Conservation (phyloP, 345 rosid genomes). For the Physaria fendleri region DNA sequence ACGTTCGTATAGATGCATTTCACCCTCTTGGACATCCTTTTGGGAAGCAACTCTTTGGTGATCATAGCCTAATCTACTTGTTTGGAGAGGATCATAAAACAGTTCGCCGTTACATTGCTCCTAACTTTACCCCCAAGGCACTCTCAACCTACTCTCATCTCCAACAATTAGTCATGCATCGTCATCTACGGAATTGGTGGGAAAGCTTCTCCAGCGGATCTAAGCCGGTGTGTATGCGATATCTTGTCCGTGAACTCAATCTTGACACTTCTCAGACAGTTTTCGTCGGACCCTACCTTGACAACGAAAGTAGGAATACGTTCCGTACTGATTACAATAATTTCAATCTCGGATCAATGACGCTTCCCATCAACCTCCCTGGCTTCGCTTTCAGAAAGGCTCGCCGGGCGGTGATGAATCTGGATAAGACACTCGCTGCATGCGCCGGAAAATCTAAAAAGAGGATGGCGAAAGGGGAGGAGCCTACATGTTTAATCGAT, state of each 20-base stretch:
- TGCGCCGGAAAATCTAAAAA: conserved; percentile 48
- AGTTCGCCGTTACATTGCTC: conserved; percentile 71
- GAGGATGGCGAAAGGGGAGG: conserved; percentile 42
- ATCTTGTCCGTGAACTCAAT: conserved; percentile 60
- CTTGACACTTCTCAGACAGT: conserved; percentile 87
- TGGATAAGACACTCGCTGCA: conserved; percentile 36
- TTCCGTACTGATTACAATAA: conserved; percentile 57
- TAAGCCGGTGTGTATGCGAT: conserved; percentile 31
- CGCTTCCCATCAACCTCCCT: conserved; percentile 61
- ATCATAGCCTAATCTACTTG: conserved; percentile 73
- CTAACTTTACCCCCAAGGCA: conserved; percentile 70
- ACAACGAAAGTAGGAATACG: conserved; percentile 24
- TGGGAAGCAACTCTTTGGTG: conserved; percentile 77
- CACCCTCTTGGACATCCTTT: conserved; percentile 68
- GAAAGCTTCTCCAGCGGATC: conserved; percentile 17
- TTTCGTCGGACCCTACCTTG: conserved; percentile 64
- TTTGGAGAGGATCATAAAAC: conserved; percentile 75
- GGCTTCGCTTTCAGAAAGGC: conserved; percentile 72
- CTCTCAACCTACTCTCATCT: conserved; percentile 57
- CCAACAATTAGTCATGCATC: conserved; percentile 62
- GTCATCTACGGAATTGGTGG: conserved; percentile 54
- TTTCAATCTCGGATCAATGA: conserved; percentile 67
- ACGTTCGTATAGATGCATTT: conserved; percentile 75
- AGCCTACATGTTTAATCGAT: conserved; percentile 64
- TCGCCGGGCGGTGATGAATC: conserved; percentile 51